Evolutionary conservation across 1,139 yeast genomes (phyloP).

Genomic region (Pichia terricola): DNA sequence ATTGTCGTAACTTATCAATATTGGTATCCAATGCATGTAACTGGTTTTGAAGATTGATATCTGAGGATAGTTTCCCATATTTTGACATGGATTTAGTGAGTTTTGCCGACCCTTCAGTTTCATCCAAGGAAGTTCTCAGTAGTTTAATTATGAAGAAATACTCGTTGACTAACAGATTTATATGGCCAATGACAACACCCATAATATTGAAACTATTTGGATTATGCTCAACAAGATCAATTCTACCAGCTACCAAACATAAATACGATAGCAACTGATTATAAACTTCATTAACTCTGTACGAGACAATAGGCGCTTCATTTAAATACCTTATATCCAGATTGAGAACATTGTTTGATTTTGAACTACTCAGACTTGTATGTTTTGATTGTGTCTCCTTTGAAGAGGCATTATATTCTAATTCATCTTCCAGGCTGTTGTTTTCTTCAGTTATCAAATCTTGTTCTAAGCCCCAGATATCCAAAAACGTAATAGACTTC

Average conservation of each 20-base stretch:
- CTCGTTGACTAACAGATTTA: slow-evolving; percentile 55
- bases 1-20: slow-evolving; percentile 29
- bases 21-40: slow-evolving; percentile 16
- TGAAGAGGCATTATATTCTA: background rate
- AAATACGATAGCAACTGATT: slow-evolving; percentile 61
- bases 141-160: slow-evolving; percentile 30
- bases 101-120: slow-evolving; percentile 5
- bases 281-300: slow-evolving; percentile 66
- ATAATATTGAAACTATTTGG: slow-evolving; percentile 58
- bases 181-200: slow-evolving; percentile 59
- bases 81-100: slow-evolving; percentile 2
- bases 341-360: slow-evolving; percentile 1
- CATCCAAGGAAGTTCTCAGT: slow-evolving; percentile 36
- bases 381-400: background rate
- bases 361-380: background rate
- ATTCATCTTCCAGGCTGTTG: background rate
- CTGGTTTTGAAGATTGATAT: slow-evolving; percentile 10
- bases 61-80: slow-evolving; percentile 4
- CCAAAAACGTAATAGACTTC: slow-evolving; percentile 63
- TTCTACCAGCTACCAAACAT: slow-evolving; percentile 60
- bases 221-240: slow-evolving; percentile 68
- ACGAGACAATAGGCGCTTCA: slow-evolving; percentile 59
- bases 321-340: slow-evolving; percentile 26
- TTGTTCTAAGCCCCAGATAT: slow-evolving; percentile 60
- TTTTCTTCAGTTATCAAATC: slow-evolving; percentile 14